Evolutionary conservation across 2,329 filamentous ascomycete genomes (phyloP).

Genomic region (Knufia petricola): DNA sequence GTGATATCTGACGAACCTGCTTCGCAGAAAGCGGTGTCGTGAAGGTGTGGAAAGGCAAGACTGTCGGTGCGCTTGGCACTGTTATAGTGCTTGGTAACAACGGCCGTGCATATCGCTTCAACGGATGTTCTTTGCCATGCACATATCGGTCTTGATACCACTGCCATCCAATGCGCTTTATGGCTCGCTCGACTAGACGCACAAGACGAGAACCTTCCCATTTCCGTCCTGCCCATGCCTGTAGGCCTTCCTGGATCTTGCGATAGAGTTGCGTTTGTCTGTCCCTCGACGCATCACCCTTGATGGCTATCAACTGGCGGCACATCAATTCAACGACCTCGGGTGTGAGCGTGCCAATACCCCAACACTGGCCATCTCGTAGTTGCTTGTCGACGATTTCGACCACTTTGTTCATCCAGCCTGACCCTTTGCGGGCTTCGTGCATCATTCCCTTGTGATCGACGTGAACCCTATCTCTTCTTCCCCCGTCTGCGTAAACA

Average conservation of each 20-base stretch:
- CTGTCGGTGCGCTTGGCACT: slow-evolving; percentile 80
- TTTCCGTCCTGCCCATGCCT: slow-evolving; percentile 59
- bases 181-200: slow-evolving; percentile 73
- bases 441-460: slow-evolving; percentile 72
- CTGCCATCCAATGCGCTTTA: slow-evolving; percentile 65
- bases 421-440: slow-evolving; percentile 59
- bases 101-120: slow-evolving; percentile 58
- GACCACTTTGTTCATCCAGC: slow-evolving; percentile 83
- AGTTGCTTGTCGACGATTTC: slow-evolving; percentile 86
- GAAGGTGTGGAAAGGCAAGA: slow-evolving; percentile 95
- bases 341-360: slow-evolving; percentile 55
- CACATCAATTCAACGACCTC: slow-evolving; percentile 43
- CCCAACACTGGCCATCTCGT: slow-evolving; percentile 77
- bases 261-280: slow-evolving; percentile 19
- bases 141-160: slow-evolving; percentile 83
- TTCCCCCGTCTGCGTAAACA: slow-evolving; percentile 61
- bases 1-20: slow-evolving; percentile 87
- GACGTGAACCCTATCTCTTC: slow-evolving; percentile 86
- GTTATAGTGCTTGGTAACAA: slow-evolving; percentile 62
- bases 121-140: slow-evolving; percentile 45
- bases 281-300: slow-evolving; percentile 24
- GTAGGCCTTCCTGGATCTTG: slow-evolving; percentile 28
- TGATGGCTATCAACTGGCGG: slow-evolving; percentile 36
- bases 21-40: slow-evolving; percentile 86
- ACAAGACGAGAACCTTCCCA: slow-evolving; percentile 87